Base-by-base conservation (phyloP, 78 protist genomes). In the Dictyostelium brefeldianum region DNA sequence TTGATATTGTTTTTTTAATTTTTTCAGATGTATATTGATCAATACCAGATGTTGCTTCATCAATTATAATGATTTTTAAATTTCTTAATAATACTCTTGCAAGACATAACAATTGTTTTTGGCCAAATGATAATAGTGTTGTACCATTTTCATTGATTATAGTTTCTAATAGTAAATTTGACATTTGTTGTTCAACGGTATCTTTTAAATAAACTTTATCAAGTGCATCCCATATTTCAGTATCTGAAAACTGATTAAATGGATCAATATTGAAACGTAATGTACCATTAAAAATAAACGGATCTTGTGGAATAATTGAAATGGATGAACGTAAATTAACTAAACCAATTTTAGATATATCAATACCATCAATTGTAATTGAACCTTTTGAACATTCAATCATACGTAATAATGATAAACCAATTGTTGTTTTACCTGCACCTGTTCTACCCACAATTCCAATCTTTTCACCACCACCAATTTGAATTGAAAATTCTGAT, bases 31-130 rank as follows among this genome's bases (percentile, higher is more conserved):
- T 97, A 70, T 97, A 89, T 51, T 77, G 17, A 53, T 98, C 99
- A 41, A 98, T 77, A 3, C 67, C 43, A 2, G 99, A 98, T 0
- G 99, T 98, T 14, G 99, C 99, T 90, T 99, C 99, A 79, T 98
- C 99, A 78, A 96, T 56, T 41, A 98, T 22, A 12, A 97, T 69
- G 25, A 98, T 54, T 41, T 91, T 94, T 0, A 97, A n/a, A n/a
- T 73, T 74, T 18, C 96, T 77, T 31, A 97, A 92, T 6, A 99
- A 46, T 15, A 99, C 99, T 9, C 99, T 95, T 0, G 94, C 96
- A 9, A 98, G 48, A 92, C 99, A 98, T 4, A 99, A 22, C 17
- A 99, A 97, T 95, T 99, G 99, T 0, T 97, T 95, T 81, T 98
- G 98, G 15, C 99, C 99, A 46, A 87, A 78, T 18, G 93, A 80